These are phyloP conservation scores for Veloboletus limbatus DNA, from an alignment of 1,284 basidiomycete genomes.

Conservation along the genomic window DNA sequence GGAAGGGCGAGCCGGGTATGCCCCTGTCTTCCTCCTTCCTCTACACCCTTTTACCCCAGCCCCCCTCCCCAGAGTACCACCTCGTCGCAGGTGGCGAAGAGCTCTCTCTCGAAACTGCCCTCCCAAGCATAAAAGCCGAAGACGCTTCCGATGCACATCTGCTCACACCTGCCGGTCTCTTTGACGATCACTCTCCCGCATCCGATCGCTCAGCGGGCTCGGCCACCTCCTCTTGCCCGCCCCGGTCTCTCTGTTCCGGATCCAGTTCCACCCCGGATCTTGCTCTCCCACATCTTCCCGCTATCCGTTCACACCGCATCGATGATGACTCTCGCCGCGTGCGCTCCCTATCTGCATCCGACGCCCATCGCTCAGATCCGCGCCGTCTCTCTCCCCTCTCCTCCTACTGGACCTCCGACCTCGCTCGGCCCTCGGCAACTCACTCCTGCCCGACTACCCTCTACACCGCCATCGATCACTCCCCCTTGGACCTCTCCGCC, in stretches of 20 bases:
- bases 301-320: constrained; percentile 17
- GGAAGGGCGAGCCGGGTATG: constrained; percentile 74
- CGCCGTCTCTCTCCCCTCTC: constrained; percentile 36
- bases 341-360: constrained; percentile 33
- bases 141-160: constrained; percentile 40
- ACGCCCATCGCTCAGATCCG: constrained; percentile 25
- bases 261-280: constrained; percentile 32
- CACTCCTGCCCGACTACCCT: constrained; percentile 27
- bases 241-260: constrained; percentile 26
- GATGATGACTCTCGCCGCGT: constrained; percentile 33
- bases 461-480: constrained; percentile 29
- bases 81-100: constrained; percentile 76
- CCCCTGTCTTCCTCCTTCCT: constrained; percentile 13
- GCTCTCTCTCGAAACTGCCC: constrained; percentile 51
- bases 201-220: constrained; percentile 34
- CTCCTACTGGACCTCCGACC: constrained; percentile 31
- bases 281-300: constrained; percentile 24
- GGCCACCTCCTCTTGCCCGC: constrained; percentile 28
- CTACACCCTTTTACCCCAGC: constrained; percentile 7
- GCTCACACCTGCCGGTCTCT: constrained; percentile 35
- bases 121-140: constrained; percentile 45
- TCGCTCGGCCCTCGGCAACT: constrained; percentile 26
- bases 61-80: constrained; percentile 45
- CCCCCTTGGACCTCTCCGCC: constrained; percentile 14
- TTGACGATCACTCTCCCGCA: constrained; percentile 33